Base-by-base conservation (phyloP, 2,329 filamentous ascomycete genomes). In the Penicillium nordicum region DNA sequence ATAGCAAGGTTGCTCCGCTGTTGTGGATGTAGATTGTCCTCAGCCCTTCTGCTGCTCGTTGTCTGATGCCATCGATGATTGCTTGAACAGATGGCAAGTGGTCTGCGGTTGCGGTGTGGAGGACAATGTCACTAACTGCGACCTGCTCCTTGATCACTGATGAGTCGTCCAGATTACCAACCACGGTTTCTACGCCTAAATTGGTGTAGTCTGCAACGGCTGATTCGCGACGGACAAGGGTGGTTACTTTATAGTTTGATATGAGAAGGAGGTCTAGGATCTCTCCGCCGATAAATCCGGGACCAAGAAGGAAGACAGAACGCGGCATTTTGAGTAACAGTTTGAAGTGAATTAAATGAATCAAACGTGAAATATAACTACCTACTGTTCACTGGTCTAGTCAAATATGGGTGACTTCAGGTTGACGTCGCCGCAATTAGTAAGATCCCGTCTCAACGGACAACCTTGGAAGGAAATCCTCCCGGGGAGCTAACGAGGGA, bases 61-160 rank as follows among this genome's bases (percentile, higher is more conserved):
- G 61, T 46, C 71, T 61, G 49, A 82, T 63, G 7, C 78, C 79
- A 10, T 74, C 71, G 4, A 81, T 64, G 12, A 82, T 70, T 16
- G 78, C 77, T 60, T 78, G 60, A 1, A 72, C 79, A 12, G 74
- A 77, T 11, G 76, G 75, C 18, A 78, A 64, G 55, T 82, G 73
- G 65, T 82, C 79, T 4, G 79, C 78, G 4, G 78, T 79, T 12
- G 80, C 80, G 8, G 76, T 80, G 65, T 82, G 79, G 52, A 82
- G 69, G 37, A 77, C 67, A 9, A 80, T 74, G 49, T 82, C 79
- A 58, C 71, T 78, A 16, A 76, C 59, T 1, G 68, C 62, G 14
- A 68, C 69, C 58, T 80, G 75, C 1, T 21, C n/a, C 11, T 12
- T 50, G 27, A 55, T 55, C 14, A 55, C n/a, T 21, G 32, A 40